These are phyloP conservation scores for Fraxinus xanthoxyloides DNA, from an alignment of 305 asterid genomes.

Conservation along the genomic window DNA sequence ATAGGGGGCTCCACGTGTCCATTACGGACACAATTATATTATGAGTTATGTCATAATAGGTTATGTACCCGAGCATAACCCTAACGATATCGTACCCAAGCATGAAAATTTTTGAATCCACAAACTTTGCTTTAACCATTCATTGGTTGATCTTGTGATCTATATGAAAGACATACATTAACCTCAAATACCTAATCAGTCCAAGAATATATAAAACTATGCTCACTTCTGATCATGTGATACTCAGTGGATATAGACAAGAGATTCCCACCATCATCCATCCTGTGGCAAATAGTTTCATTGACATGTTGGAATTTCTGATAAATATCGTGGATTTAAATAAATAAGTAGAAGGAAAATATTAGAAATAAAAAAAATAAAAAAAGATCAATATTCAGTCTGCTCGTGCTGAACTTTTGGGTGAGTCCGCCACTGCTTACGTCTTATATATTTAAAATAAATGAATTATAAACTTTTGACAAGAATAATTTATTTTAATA, in stretches of 20 bases:
- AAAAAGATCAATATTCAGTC: no score
- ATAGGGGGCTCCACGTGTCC: no score
- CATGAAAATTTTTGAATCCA: background rate
- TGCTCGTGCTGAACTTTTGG: no score
- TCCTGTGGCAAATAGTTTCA: constrained; percentile 18
- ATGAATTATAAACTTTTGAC: background rate
- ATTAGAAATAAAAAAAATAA: no score
- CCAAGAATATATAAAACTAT: background rate
- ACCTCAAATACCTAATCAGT: constrained; percentile 7
- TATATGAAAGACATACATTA: background rate
- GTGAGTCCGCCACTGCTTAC: background rate
- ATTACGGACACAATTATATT: no score
- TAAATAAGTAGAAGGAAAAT: background rate
- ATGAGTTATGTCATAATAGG: no score
- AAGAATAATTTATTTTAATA: background rate
- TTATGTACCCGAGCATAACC: no score
- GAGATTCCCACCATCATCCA: constrained; percentile 13
- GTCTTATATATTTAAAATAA: no score
- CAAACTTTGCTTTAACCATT: constrained; percentile 14
- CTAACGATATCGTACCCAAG: background rate
- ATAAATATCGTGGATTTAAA: background rate
- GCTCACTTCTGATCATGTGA: background rate
- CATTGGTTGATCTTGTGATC: background rate
- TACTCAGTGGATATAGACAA: constrained; percentile 1
- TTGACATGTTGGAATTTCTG: constrained; percentile 26